Percentiles rank a stretch among this genome's conserved stretches.
Evolutionary conservation across 345 rosid species (phyloP).

Genomic region (Acer negundo): DNA sequence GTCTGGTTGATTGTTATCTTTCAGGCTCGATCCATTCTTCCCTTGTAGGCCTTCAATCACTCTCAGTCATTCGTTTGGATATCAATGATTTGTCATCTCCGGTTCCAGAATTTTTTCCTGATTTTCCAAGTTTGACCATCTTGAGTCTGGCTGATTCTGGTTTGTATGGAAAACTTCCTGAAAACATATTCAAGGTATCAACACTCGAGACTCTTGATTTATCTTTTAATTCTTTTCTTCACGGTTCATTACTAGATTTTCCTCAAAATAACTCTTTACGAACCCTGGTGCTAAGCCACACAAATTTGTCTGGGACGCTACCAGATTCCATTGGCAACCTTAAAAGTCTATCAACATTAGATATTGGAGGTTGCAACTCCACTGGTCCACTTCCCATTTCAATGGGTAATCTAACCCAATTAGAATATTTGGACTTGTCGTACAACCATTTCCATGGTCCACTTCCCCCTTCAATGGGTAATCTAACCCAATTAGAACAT

Average conservation of each 20-base stretch:
- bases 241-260: slow-evolving; percentile 20
- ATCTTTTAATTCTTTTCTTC: slow-evolving; percentile 9
- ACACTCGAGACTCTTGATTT: slow-evolving; percentile 33
- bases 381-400: no score
- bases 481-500: slow-evolving; percentile 27
- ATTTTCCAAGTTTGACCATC: slow-evolving; percentile 18
- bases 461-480: slow-evolving; percentile 30
- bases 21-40: no score
- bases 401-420: no score
- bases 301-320: slow-evolving; percentile 28
- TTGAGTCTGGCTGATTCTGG: neutral
- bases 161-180: slow-evolving; percentile 30
- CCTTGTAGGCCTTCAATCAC: no score
- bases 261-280: slow-evolving; percentile 24
- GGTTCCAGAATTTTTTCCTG: neutral
- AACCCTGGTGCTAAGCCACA: slow-evolving; percentile 25
- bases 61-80: no score
- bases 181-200: slow-evolving; percentile 19
- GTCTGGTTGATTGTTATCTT: no score
- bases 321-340: slow-evolving; percentile 30
- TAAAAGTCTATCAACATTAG: slow-evolving; percentile 27
- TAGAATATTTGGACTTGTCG: no score
- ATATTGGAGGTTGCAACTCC: slow-evolving; percentile 18
- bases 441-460: neutral
- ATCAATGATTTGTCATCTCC: no score